Evolutionary conservation across 371 early-diverging fungal species (phyloP), one percentile per base, ranked within the genome.

Genomic region (Massospora cicadina): DNA sequence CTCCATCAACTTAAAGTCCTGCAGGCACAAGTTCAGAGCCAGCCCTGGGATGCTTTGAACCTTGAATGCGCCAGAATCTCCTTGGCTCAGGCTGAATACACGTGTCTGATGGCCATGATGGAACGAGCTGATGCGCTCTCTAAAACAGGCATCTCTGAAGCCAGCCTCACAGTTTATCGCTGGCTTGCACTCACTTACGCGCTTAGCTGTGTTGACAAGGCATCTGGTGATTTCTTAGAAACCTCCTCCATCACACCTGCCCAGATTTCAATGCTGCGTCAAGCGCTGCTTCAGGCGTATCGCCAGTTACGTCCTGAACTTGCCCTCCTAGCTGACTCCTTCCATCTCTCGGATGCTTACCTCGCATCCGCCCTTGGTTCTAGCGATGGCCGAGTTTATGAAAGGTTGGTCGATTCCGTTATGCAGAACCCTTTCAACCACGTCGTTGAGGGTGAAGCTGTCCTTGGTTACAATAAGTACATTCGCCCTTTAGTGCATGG

Each of bases 331-430:
- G 81, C 84, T 0, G 89, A 89, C 61, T 76, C 82, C 17, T 86
- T 87, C 75, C 85, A 77, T 12, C 73, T 86, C 61, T 76, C 87
- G 0, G 90, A 90, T 53, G 76, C 72, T 55, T 69, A 79, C 13
- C 71, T 90, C 26, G 81, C 86, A 61, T 83, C 84, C n/a, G 82
- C 87, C 0, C 67, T 90, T 30, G 90, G 87, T 17, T 73, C 77
- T n/a, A 72, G 68, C 3, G 80, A 87, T 30, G 90, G 89, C 25
- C 68, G 76, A 57, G 84, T 83, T 0, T 91, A 91, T 67, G 86
- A 85, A 65, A 72, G 77, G n/a, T 70, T 87, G 69, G 71, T 81
- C 0, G 72, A 75, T 63, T 76, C 80, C 79, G 81, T 85, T 0
- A 79, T 82, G 70, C 66, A 71, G 28, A 88, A 89, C 33, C 89